Evolutionary conservation across 2,329 filamentous ascomycete species (phyloP), one percentile per base, ranked within the genome.

Genomic region (Fusarium goolgardi): DNA sequence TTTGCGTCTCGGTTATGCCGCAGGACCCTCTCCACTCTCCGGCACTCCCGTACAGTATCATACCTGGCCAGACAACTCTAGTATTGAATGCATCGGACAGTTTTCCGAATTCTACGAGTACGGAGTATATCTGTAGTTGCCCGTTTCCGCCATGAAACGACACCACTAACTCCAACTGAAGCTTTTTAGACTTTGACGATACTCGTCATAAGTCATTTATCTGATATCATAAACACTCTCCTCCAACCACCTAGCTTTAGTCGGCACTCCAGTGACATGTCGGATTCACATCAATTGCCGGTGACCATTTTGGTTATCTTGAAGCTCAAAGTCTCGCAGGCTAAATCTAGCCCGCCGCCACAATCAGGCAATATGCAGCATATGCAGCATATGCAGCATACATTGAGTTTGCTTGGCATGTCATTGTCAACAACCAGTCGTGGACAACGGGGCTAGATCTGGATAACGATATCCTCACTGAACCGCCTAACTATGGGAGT

Each of bases 1-100:
- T 18, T 69, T 53, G 41, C 35, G 50, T 67, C 47, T 69, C 66
- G 66, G 62, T 62, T 59, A 53, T 55, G 35, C 66, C 66, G 66
- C 50, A 50, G 44, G 44, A 20, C 39, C 51, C 35, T 27, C 51
- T 63, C 51, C 66, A 66, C 61, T 55, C 53, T 52, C 57, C 66
- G 66, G 66, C 34, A 59, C 23, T 55, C 52, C 66, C 66, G 66
- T 37, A 35, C 18, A 50, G 18, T 18, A 35, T 49, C 16, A 37
- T 25, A n/a, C 23, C 20, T 23, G 47, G 23, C 20, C 34, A 34
- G n/a, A 23, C 23, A 51, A 51, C 47, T 51, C 27, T 51, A 40
- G 20, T 51, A 40, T 27, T 45, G 23, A 31, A 12, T 20, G 8
- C 12, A 21, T 20, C 12, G 27, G 12, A 45, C 43, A 16, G 29